phyloP scores from a whole-genome alignment of 306 rosid genomes.

The Prunus mira region DNA sequence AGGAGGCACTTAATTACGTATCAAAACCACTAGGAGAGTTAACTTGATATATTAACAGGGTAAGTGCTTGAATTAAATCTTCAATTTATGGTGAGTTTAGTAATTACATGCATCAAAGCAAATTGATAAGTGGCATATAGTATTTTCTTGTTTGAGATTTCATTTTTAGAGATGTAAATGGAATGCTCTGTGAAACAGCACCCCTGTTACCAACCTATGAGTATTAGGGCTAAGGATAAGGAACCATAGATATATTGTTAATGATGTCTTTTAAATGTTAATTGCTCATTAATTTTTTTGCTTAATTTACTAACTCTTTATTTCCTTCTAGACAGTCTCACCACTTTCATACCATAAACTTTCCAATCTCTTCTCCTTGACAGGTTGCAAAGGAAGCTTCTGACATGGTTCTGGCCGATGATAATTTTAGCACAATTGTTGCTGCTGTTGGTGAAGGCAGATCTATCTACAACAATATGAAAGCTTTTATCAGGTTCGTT shows the following conservation, averaged over 20 bases:
- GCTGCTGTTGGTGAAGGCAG: slow-evolving; percentile 91
- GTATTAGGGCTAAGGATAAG: neutral
- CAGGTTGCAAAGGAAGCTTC: slow-evolving; percentile 92
- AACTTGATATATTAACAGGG: neutral
- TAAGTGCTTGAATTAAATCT: neutral
- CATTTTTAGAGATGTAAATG: neutral
- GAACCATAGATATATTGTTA: neutral
- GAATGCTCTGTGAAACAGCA: neutral
- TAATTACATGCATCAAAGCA: no score
- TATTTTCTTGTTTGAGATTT: neutral
- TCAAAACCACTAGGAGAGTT: neutral
- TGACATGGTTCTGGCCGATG: slow-evolving; percentile 86
- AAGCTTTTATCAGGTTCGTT: slow-evolving; percentile 77
- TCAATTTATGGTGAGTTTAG: neutral
- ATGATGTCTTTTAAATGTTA: neutral
- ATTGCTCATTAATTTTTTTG: neutral
- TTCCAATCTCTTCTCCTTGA: neutral
- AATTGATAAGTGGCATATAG: neutral
- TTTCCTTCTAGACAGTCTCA: neutral
- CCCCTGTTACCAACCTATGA: neutral
- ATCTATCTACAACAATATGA: slow-evolving; percentile 82
- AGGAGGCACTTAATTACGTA: no score
- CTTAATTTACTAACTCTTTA: neutral
- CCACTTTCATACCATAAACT: neutral
- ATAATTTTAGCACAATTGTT: slow-evolving; percentile 81